These are phyloP conservation scores for Solanum infundibuliforme DNA, from an alignment of 257 asterid genomes.

Conservation along the genomic window DNA sequence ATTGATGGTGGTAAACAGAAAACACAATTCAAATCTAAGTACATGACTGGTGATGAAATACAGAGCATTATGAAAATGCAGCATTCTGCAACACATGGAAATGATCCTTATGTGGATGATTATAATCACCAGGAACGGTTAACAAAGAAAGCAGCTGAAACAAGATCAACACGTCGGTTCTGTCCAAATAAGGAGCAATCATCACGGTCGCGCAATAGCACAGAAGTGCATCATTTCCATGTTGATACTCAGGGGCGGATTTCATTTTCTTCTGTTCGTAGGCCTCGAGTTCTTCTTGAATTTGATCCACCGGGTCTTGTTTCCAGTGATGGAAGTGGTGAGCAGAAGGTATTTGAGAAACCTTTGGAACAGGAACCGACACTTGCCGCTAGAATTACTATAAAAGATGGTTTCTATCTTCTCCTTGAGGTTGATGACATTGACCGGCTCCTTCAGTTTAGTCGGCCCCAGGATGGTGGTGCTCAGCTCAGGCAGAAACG, in stretches of 20 bases:
- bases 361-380: constrained; percentile 20
- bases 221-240: constrained; percentile 11
- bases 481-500: constrained; percentile 25
- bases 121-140: constrained; percentile 18
- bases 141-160: constrained; percentile 8
- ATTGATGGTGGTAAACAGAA: constrained; percentile 6
- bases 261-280: constrained; percentile 12
- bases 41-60: constrained; percentile 21
- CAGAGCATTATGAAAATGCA: constrained; percentile 16
- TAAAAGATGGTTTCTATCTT: constrained; percentile 19
- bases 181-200: constrained; percentile 15
- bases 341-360: constrained; percentile 7
- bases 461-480: constrained; percentile 24
- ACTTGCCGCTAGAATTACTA: constrained; percentile 19
- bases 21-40: constrained; percentile 14
- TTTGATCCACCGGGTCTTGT: constrained; percentile 7
- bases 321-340: neutral
- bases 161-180: constrained; percentile 1
- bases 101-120: constrained; percentile 20
- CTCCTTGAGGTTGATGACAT: constrained; percentile 22
- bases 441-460: constrained; percentile 10
- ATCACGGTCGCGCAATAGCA: neutral
- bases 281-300: constrained; percentile 18
- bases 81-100: constrained; percentile 9
- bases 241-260: constrained; percentile 17